phyloP scores from a whole-genome alignment of 2,329 filamentous ascomycete genomes.

The Davidsoniella neocaledoniae region DNA sequence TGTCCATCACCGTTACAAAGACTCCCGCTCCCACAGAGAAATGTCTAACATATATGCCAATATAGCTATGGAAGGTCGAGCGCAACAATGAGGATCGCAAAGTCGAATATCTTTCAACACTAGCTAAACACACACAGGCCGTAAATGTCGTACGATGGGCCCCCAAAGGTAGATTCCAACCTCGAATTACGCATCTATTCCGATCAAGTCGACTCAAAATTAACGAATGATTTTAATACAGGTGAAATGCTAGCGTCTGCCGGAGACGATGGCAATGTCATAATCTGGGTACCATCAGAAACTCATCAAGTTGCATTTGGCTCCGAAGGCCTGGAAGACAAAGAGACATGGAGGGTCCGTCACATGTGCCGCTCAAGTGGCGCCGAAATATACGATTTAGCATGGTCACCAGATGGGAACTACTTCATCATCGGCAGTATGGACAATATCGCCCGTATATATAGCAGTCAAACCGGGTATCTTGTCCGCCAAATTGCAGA shows the following conservation, averaged over 20 bases:
- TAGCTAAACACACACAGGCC: conserved; percentile 86
- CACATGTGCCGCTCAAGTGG: conserved; percentile 94
- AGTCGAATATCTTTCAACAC: conserved; percentile 79
- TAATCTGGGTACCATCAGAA: conserved; percentile 88
- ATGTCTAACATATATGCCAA: not conserved
- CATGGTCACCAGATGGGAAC: conserved; percentile 92
- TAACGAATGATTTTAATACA: conserved; percentile 22
- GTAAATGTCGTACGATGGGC: conserved; percentile 97
- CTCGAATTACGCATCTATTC: not conserved
- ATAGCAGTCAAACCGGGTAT: conserved; percentile 68
- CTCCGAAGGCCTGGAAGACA: conserved; percentile 75
- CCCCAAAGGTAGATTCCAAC: conserved; percentile 53
- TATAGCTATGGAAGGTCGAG: conserved; percentile 73
- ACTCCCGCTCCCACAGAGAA: no score
- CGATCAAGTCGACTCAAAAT: conserved; percentile 11
- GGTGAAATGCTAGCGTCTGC: conserved; percentile 88
- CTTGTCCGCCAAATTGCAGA: conserved; percentile 87
- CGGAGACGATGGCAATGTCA: conserved; percentile 91
- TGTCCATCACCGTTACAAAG: not conserved
- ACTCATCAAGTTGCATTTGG: conserved; percentile 53
- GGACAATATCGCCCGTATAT: conserved; percentile 96
- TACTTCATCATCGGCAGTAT: conserved; percentile 99
- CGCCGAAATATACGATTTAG: conserved; percentile 93
- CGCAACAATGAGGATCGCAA: conserved; percentile 69
- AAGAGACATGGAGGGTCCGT: conserved; percentile 91